Base-by-base conservation (phyloP, 1,284 basidiomycete genomes). In the Anthracocystis setariae region DNA sequence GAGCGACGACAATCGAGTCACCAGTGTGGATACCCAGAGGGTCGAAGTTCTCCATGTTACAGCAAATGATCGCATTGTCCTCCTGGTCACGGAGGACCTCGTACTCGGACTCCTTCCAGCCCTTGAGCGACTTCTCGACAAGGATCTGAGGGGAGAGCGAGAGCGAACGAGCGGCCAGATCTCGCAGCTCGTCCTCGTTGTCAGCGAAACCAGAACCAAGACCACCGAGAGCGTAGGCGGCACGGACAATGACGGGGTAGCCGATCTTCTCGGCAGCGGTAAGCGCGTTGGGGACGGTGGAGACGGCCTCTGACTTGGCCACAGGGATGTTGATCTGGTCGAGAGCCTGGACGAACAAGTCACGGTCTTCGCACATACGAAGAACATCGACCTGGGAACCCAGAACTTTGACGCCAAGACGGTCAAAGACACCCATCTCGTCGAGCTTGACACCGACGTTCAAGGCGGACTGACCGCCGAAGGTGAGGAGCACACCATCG, bases 51-150 rank as follows among this genome's bases (percentile, higher is more conserved):
- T 96, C 92, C 92, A 93, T 94, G 84, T 94, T 94, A 85, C 93
- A 95, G 85, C 93, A 94, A 79, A 94, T 94, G 83, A 94, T 93
- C 10, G 93, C 77, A 61, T 80, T 83, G 78, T 98, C 94, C 52
- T 93, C 93, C 76, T 89, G 93, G 84, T 98, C 96, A 69, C 96
- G 91, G 77, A 98, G 94, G 57, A 98, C 96, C 84, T 98, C 96
- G 82, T 98, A 99, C 85, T 99, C 96, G 76, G 97, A 88, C 86
- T 99, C 96, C 84, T 98, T 99, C 96, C 96, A 99, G 45, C 96
- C 96, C 85, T 98, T 98, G 89, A 99, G 92, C 79, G 92, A 94
- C 76, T 94, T 92, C 85, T 98, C 96, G 76, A 98, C 94, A 57
- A 99, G 88, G 46, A 98, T 93, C 84, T 98, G 96, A 46, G 96